Evolutionary conservation across 2,329 filamentous ascomycete species (phyloP), one percentile per base, ranked within the genome.

Genomic region (Cytospora leucostoma): DNA sequence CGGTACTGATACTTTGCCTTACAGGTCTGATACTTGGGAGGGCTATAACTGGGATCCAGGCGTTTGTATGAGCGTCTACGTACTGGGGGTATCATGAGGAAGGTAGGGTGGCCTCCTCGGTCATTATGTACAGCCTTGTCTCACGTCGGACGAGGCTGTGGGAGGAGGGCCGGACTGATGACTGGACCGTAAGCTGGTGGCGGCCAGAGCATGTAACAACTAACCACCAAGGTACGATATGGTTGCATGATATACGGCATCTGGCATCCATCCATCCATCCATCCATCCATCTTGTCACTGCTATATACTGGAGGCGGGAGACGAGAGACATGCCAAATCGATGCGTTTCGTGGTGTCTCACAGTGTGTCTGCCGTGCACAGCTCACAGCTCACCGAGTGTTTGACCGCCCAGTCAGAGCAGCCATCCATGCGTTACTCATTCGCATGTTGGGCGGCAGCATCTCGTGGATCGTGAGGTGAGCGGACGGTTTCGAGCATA

Each of bases 31-130:
- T 89, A 67, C 74, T 89, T 47, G 87, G 87, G 62, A 80, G 87
- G 67, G 86, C 86, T 11, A 88, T 89, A 65, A 89, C 87, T 44
- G 90, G 90, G 27, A 79, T 94, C 32, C 92, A 95, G 76, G 91
- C 91, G 8, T 95, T 95, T 80, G 88, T 85, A 61, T 91, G 79
- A 76, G 63, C 6, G 34, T 17, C 15, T 10, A 27, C 11, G 7
- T 37, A 13, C 1, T 40, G n/a, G 6, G 4, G 7, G n/a, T 13
- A n/a, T 1, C 37, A 34, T 13, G 27, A 21, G 6, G 4, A 10
- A 21, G 11, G 38, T 13, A 7, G 53, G 17, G 17, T 10, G 12
- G 13, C 40, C 17, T 44, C 6, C 19, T 44, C 40, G 40, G 40
- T n/a, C 17, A 19, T 11, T 4, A 19, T 21, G 44, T 10, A 10